These are phyloP conservation scores for Thelonectria rubi DNA, from an alignment of 2,329 filamentous ascomycete genomes.

Conservation along the genomic window DNA sequence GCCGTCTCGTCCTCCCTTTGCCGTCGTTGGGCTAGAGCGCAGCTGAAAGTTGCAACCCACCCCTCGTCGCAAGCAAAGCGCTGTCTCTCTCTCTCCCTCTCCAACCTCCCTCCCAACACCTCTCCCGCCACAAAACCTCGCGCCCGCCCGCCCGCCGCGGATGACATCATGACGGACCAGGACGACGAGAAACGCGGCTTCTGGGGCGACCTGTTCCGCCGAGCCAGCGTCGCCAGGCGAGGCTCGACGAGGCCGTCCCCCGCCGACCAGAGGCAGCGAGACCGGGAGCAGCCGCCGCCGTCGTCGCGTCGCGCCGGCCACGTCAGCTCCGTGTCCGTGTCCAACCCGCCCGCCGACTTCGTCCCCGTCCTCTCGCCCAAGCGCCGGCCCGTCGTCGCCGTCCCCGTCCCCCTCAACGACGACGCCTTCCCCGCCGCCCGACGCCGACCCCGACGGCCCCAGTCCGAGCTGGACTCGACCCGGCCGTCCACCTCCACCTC, in stretches of 20 bases:
- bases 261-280: constrained; percentile 24
- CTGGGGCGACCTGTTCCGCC: constrained; percentile 60
- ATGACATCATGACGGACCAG: constrained; percentile 48
- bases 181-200: constrained; percentile 54
- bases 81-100: too few relatives aligned
- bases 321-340: constrained; percentile 27
- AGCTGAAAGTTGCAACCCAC: not conserved
- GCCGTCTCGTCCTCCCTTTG: not conserved
- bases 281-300: constrained; percentile 28
- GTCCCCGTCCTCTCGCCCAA: constrained; percentile 32
- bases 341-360: constrained; percentile 51
- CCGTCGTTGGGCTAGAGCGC: not conserved
- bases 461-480: constrained; percentile 42
- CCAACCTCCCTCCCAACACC: not conserved
- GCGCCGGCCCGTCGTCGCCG: constrained; percentile 51
- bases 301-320: constrained; percentile 34
- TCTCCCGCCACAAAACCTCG: constrained; percentile 2
- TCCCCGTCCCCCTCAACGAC: constrained; percentile 30
- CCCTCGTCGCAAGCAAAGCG: not conserved
- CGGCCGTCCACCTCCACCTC: constrained; percentile 27
- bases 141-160: constrained; percentile 25
- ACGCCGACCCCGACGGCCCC: constrained; percentile 54
- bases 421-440: constrained; percentile 42
- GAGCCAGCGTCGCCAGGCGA: constrained; percentile 52
- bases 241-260: constrained; percentile 31